Base-by-base conservation (phyloP, 192 early-diverging fungal species). In the Glomus cerebriforme region DNA sequence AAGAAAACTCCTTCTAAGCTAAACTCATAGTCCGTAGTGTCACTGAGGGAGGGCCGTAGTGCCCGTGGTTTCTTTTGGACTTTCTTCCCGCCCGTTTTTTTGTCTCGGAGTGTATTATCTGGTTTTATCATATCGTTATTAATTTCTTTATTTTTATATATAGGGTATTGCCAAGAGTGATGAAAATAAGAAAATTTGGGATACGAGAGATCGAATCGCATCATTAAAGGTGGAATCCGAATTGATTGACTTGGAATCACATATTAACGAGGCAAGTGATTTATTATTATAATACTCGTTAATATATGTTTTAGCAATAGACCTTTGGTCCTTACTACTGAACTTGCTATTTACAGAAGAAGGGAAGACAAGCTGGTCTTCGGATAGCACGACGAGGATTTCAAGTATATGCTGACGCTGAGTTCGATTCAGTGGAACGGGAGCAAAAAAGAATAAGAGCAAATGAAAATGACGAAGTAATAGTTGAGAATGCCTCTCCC, bases 351-450 rank as follows among this genome's bases (percentile, higher is more conserved):
- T 66, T 17, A 15, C 29, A 79, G 69, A 79, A 79, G 31, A 79
- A 79, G 47, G 79, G 79, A 79, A 26, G 37, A 6, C 79, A 62
- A 79, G 0, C 9, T 63, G 69, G 69, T 24, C 69, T 79, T 26
- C 58, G 62, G 71, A 79, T 79, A 60, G 79, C 79, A 49, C 79
- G 58, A 39, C 31, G 58, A 73, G 69, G 58, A 39, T 79, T 79
- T 31, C 69, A 79, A 71, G 47, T 79, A 79, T 73, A 79, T 54
- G 73, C 79, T 7, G 58, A 63, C 43, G 73, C 63, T 27, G 79
- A 79, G 54, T 73, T 79, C 73, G 69, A 79, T 63, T 62, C 78
- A 37, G 67, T 71, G 26, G 78, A 79, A 71, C 26, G 68, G 71
- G 78, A 79, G 22, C 45, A 58, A 71, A 79, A 79, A 43, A 79